Evolutionary conservation across 495 filamentous ascomycete genomes (phyloP).

Genomic region (Geoglossum glabrum): DNA sequence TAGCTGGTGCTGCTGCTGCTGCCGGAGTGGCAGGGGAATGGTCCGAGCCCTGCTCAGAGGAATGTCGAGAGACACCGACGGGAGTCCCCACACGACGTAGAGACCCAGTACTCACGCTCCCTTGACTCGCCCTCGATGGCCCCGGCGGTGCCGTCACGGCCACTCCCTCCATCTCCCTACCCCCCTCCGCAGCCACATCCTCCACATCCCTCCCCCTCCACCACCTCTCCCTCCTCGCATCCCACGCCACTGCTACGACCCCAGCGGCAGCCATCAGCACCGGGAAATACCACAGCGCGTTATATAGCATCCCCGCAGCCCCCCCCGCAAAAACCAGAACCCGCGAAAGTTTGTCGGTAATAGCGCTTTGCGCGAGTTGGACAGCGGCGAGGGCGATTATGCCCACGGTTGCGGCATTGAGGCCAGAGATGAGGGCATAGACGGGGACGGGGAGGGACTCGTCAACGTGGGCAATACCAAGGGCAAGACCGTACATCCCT

Average conservation of each 20-base stretch:
- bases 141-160: background rate
- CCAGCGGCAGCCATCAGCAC: slow-evolving; percentile 43
- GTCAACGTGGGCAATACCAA: slow-evolving; percentile 43
- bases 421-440: slow-evolving; percentile 56
- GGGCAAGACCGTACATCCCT: slow-evolving; percentile 51
- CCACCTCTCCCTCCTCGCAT: slow-evolving; percentile 22
- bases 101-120: background rate
- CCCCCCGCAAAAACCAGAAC: slow-evolving; percentile 50
- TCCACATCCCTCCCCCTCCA: background rate
- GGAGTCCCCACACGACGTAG: background rate
- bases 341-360: slow-evolving; percentile 50
- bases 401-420: slow-evolving; percentile 63
- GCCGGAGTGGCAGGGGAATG: background rate
- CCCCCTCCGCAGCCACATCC: background rate
- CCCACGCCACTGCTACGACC: slow-evolving; percentile 34
- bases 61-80: background rate
- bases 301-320: slow-evolving; percentile 52
- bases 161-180: background rate
- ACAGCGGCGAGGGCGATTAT: slow-evolving; percentile 64
- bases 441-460: slow-evolving; percentile 40
- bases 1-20: no score
- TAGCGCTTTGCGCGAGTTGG: slow-evolving; percentile 50
- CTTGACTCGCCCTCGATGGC: background rate
- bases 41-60: background rate
- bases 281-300: slow-evolving; percentile 69